Percentiles rank a stretch among this genome's conserved stretches.
Conservation (phyloP, 441 rosid genomes). For the Gossypium davidsonii region DNA sequence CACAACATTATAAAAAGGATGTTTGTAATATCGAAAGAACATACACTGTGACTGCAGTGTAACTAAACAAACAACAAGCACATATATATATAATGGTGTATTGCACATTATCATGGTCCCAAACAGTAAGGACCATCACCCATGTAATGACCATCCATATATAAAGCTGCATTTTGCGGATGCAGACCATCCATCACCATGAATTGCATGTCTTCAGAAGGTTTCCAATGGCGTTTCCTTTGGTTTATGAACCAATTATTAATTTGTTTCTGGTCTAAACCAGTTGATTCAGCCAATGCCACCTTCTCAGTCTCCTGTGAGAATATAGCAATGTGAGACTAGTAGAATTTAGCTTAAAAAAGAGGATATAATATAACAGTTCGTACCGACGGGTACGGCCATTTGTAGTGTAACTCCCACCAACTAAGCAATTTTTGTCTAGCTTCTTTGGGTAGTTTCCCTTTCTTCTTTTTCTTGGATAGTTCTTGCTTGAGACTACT, state of each 20-base stretch:
- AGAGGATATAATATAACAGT: not conserved
- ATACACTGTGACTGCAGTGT: slow-evolving; percentile 2
- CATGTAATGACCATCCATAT: slow-evolving; percentile 81
- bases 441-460: slow-evolving; percentile 94
- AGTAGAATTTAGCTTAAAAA: not conserved
- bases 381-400: slow-evolving; percentile 97
- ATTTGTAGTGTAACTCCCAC: slow-evolving; percentile 98
- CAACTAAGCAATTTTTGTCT: slow-evolving; percentile 92
- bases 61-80: not conserved
- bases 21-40: slow-evolving; percentile 6
- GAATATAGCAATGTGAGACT: not conserved
- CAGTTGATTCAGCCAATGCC: slow-evolving; percentile 90
- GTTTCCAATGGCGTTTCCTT: slow-evolving; percentile 97
- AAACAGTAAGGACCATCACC: slow-evolving; percentile 82
- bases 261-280: slow-evolving; percentile 95
- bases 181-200: slow-evolving; percentile 97
- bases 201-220: slow-evolving; percentile 98
- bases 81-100: not conserved
- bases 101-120: slow-evolving; percentile 47
- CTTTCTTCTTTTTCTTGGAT: slow-evolving; percentile 97
- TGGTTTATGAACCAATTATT: slow-evolving; percentile 98
- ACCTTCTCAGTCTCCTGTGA: slow-evolving; percentile 86
- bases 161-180: slow-evolving; percentile 73
- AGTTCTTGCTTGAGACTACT: slow-evolving; percentile 92
- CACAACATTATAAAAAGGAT: slow-evolving; percentile 18